Percentiles rank a stretch among this genome's conserved stretches.
Conservation (phyloP, 495 filamentous ascomycete species). For the Lophium mytilinum region DNA sequence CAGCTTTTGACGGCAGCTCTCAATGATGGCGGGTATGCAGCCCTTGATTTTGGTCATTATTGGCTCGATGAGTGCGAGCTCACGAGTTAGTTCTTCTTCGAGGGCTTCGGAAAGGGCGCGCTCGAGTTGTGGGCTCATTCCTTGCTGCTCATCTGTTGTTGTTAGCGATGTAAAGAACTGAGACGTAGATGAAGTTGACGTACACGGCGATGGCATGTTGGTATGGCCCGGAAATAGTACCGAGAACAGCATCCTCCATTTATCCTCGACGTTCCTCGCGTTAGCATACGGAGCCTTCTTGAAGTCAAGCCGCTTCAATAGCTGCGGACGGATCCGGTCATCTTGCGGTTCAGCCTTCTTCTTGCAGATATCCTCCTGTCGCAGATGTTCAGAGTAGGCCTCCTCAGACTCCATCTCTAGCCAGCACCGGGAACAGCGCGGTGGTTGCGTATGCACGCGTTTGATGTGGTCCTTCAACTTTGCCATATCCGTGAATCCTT, state of each 20-base stretch:
- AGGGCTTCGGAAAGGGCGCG: neutral
- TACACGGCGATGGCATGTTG: slow-evolving; percentile 2
- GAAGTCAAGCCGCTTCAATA: neutral
- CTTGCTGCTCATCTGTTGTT: neutral
- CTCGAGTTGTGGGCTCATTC: slow-evolving; percentile 1
- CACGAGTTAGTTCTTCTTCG: slow-evolving; percentile 5
- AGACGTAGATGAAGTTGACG: neutral
- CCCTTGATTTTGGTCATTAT: slow-evolving; percentile 1
- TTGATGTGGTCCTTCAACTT: slow-evolving; percentile 4
- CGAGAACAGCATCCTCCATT: slow-evolving; percentile 6
- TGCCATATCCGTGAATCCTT: neutral
- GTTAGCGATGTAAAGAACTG: neutral
- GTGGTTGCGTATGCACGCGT: slow-evolving; percentile 4
- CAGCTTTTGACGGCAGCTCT: neutral
- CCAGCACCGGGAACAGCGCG: slow-evolving; percentile 3
- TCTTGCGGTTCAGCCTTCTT: slow-evolving; percentile 1
- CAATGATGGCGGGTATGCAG: slow-evolving; percentile 6
- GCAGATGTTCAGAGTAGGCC: neutral
- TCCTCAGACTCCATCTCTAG: slow-evolving; percentile 7
- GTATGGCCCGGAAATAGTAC: slow-evolving; percentile 1
- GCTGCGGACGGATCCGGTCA: neutral
- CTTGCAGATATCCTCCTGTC: neutral
- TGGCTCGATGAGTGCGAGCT: neutral
- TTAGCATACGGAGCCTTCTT: slow-evolving; percentile 3
- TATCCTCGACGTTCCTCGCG: neutral